phyloP scores from a whole-genome alignment of 2,329 filamentous ascomycete species.

The Diaporthe sp. region DNA sequence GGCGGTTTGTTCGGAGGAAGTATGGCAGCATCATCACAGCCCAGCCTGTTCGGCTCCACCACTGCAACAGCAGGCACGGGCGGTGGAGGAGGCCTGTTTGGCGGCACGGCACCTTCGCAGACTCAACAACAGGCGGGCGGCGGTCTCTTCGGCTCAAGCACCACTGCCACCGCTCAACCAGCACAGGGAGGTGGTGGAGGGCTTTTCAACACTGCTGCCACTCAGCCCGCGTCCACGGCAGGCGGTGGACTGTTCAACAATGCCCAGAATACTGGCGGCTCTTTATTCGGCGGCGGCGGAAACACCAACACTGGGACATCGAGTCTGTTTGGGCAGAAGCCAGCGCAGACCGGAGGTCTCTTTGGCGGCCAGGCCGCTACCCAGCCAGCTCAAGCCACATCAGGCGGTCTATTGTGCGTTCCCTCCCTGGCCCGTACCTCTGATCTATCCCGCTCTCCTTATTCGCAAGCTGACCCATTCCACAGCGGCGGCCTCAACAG shows the following conservation, averaged over 20 bases:
- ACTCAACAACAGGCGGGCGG: conserved; percentile 46
- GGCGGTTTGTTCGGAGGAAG: conserved; percentile 50
- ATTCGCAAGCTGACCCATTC: not conserved
- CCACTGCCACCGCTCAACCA: conserved; percentile 43
- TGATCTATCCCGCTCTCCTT: conserved; percentile 4
- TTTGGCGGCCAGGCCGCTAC: conserved; percentile 42
- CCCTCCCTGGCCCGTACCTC: not conserved
- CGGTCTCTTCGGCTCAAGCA: conserved; percentile 50
- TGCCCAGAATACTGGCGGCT: conserved; percentile 36
- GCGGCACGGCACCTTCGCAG: conserved; percentile 33
- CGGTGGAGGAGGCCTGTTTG: conserved; percentile 38
- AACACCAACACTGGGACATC: conserved; percentile 51
- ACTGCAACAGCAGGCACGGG: conserved; percentile 41
- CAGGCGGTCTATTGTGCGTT: conserved; percentile 47
- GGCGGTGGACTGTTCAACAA: conserved; percentile 55
- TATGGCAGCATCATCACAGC: conserved; percentile 42
- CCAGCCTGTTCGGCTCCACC: conserved; percentile 42
- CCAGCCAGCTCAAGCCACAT: conserved; percentile 38
- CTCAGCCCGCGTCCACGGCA: conserved; percentile 44
- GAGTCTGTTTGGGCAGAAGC: conserved; percentile 52
- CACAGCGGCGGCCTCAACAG: conserved; percentile 41
- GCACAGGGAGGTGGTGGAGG: conserved; percentile 43
- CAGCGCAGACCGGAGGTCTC: conserved; percentile 38
- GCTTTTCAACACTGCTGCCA: conserved; percentile 40
- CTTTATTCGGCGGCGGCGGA: conserved; percentile 38